Evolutionary conservation across 1,139 yeast species (phyloP).

Genomic region (Hyphopichia wangnamkhiaoensis): DNA sequence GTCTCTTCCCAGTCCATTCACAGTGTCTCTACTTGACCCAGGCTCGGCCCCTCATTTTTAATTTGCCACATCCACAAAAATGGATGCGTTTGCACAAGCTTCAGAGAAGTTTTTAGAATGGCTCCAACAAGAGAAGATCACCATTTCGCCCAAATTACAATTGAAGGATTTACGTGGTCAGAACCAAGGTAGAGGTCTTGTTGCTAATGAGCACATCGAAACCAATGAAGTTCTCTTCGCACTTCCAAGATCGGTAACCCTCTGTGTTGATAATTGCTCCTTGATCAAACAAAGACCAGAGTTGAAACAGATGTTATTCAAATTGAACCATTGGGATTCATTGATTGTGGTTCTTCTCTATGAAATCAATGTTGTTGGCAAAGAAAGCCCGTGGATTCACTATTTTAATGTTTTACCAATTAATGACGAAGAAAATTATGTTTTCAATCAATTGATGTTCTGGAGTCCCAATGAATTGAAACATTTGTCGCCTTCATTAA

Average conservation of each 20-base stretch:
- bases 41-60: too few relatives aligned
- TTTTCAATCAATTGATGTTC: conserved; percentile 72
- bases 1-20: too few relatives aligned
- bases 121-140: conserved; percentile 49
- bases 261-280: conserved; percentile 61
- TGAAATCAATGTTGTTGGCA: conserved; percentile 47
- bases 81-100: conserved; percentile 12
- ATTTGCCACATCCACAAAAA: neutral
- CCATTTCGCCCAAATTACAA: conserved; percentile 54
- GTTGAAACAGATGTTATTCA: conserved; percentile 32
- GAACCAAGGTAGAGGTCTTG: conserved; percentile 77
- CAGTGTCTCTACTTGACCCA: too few relatives aligned
- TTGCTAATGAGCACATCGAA: conserved; percentile 62
- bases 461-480: conserved; percentile 64
- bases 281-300: conserved; percentile 38
- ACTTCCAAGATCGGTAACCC: conserved; percentile 59
- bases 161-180: conserved; percentile 59
- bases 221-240: conserved; percentile 64
- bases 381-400: conserved; percentile 60
- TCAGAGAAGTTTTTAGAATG: conserved; percentile 52
- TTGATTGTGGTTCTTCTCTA: conserved; percentile 66
- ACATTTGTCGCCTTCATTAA: conserved; percentile 65
- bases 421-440: conserved; percentile 25
- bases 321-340: conserved; percentile 73
- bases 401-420: conserved; percentile 75